Evolutionary conservation across 495 filamentous ascomycete genomes (phyloP).

Genomic region (Podospora pseudoanserina): DNA sequence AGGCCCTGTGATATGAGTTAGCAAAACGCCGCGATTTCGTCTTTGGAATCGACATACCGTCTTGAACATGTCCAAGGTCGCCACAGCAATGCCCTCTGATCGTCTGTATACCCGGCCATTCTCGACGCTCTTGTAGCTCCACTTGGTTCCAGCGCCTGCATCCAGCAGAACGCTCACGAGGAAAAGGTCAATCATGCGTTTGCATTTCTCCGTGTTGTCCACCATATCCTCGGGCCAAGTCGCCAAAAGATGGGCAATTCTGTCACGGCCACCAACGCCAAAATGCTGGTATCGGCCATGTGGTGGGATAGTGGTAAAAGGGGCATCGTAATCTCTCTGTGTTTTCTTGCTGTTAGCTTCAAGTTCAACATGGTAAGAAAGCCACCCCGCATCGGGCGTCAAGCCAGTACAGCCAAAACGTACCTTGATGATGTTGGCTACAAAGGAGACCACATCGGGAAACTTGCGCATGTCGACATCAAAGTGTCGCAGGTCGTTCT

Average conservation of each 20-base stretch:
- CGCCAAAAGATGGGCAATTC: slow-evolving; percentile 67
- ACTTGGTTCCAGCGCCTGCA: slow-evolving; percentile 76
- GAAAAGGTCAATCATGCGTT: slow-evolving; percentile 79
- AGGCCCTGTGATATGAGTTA: slow-evolving; percentile 51
- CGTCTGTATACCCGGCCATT: slow-evolving; percentile 79
- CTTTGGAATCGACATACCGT: slow-evolving; percentile 33
- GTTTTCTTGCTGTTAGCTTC: slow-evolving; percentile 11
- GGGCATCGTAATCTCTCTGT: slow-evolving; percentile 83
- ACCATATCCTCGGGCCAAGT: slow-evolving; percentile 57
- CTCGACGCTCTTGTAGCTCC: slow-evolving; percentile 88
- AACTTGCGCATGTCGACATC: slow-evolving; percentile 89
- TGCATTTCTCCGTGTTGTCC: slow-evolving; percentile 68
- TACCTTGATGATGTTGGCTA: slow-evolving; percentile 96
- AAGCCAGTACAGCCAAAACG: slow-evolving; percentile 6
- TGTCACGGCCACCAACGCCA: slow-evolving; percentile 72
- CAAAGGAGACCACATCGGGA: slow-evolving; percentile 80
- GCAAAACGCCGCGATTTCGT: not conserved
- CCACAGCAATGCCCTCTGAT: slow-evolving; percentile 90
- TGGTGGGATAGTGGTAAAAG: slow-evolving; percentile 78
- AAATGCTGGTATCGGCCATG: slow-evolving; percentile 93
- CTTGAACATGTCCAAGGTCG: slow-evolving; percentile 97
- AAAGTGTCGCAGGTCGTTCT: slow-evolving; percentile 81
- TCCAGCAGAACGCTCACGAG: slow-evolving; percentile 87
- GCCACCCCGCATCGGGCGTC: slow-evolving; percentile 4
- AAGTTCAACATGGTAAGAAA: not conserved